Base-by-base conservation (phyloP, 2,329 filamentous ascomycete species). In the Pseudopyrenochaeta lycopersici region DNA sequence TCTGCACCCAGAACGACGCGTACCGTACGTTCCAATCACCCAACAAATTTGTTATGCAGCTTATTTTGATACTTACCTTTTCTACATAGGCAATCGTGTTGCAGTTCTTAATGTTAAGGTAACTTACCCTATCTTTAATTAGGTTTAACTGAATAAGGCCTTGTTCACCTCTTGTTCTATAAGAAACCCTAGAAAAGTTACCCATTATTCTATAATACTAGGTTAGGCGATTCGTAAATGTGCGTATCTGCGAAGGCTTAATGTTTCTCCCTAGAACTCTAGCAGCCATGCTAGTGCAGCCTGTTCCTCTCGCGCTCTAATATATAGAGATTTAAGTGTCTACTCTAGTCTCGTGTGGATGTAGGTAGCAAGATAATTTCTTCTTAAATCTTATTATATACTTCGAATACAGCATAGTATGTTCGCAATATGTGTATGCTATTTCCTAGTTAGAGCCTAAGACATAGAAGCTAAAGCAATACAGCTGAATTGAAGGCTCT, bases 401-500 rank as follows among this genome's bases (percentile, higher is more conserved):
- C 38, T 33, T n/a, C 31, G 15, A 49, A 49, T 49, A 43, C 38
- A 42, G 39, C 38, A 53, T 39, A 48, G 18, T 44, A 53, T 48
- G 45, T 45, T 31, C 46, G 46, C 53, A 46, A 57, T 49, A 20
- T 46, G 49, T 46, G 46, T 53, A 36, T 44, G 30, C 30, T 38
- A 12, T 44, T 54, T 48, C 45, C 45, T 27, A 43, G 39, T 20
- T 23, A 21, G 42, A 35, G 29, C 31, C 18, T 36, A 36, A 36
- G 54, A 39, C 43, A 77, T 77, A 55, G 82, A 80, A 40, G 82
- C 84, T 65, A 88, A 64, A 63, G 81, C 33, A 54, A 87, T 80
- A 50, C 86, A 68, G 72, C 84, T 86, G 68, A 88, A 87, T 58
- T 83, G 77, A 76, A 86, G 68, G 73, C 83, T 82, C n/a, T 82